Conservation (phyloP, 768 basidiomycete species). For the Boletus sp. region DNA sequence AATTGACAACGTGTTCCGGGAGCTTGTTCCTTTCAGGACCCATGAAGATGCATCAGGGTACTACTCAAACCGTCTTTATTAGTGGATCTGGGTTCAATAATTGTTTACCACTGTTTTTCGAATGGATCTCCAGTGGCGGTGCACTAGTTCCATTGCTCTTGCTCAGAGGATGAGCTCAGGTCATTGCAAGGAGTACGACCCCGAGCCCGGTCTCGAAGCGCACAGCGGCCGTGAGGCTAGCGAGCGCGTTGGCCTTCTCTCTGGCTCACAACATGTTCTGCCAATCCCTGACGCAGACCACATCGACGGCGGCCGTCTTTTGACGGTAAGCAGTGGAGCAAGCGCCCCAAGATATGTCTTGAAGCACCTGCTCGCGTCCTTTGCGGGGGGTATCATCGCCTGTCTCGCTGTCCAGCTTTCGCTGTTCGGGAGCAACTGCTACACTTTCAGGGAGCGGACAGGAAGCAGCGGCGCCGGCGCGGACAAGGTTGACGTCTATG, state of each 20-base stretch:
- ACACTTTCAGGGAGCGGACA: slow-evolving; percentile 18
- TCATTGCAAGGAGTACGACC: slow-evolving; percentile 29
- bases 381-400: slow-evolving; percentile 51
- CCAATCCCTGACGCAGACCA: slow-evolving; percentile 8
- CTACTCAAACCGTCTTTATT: too few species aligned
- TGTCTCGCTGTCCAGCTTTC: slow-evolving; percentile 50
- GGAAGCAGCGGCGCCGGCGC: not conserved
- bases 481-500: slow-evolving; percentile 38
- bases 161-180: slow-evolving; percentile 11
- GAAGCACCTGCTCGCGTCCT: slow-evolving; percentile 46
- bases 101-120: too few species aligned
- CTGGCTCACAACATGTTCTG: slow-evolving; percentile 17
- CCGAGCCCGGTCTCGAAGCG: slow-evolving; percentile 40
- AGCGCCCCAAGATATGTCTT: slow-evolving; percentile 8
- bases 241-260: slow-evolving; percentile 41
- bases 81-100: too few species aligned
- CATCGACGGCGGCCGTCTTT: not conserved
- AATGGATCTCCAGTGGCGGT: too few species aligned
- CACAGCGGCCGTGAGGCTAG: not conserved
- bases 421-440: slow-evolving; percentile 36
- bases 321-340: slow-evolving; percentile 20
- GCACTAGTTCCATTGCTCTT: too few species aligned
- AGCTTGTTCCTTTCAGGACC: too few species aligned
- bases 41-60: too few species aligned
- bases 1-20: too few species aligned